These are phyloP conservation scores for Chamaecrista fasciculata DNA, from an alignment of 306 rosid genomes.

Conservation along the genomic window DNA sequence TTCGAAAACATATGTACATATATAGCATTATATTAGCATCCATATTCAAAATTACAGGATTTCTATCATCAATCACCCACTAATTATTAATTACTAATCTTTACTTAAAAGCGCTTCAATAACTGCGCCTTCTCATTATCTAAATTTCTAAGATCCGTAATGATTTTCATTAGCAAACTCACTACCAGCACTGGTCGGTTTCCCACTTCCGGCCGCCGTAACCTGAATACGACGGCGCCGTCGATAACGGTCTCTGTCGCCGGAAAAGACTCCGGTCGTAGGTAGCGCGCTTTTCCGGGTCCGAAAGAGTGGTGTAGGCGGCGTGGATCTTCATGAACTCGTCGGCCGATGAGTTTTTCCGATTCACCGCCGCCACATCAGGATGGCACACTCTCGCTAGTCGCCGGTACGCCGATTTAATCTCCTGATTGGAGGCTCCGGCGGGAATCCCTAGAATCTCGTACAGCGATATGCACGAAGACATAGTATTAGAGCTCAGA, in stretches of 20 bases:
- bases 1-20: constrained; percentile 12
- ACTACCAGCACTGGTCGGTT: constrained; percentile 98
- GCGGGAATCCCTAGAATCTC: constrained; percentile 71
- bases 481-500: constrained; percentile 28
- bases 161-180: constrained; percentile 26
- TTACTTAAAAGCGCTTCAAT: constrained; percentile 23
- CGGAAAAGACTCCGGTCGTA: constrained; percentile 59
- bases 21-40: background rate
- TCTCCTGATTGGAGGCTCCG: constrained; percentile 70
- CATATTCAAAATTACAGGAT: background rate
- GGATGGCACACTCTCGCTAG: constrained; percentile 83
- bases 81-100: constrained; percentile 16
- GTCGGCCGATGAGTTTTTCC: constrained; percentile 63
- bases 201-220: constrained; percentile 82
- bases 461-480: constrained; percentile 54
- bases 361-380: constrained; percentile 62
- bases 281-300: constrained; percentile 79
- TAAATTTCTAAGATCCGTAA: background rate
- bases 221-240: constrained; percentile 45
- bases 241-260: constrained; percentile 50
- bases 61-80: background rate
- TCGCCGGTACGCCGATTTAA: constrained; percentile 77
- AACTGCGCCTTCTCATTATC: constrained; percentile 21
- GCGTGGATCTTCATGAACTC: constrained; percentile 75
- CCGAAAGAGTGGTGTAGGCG: constrained; percentile 86